Evolutionary conservation across 768 basidiomycete species (phyloP).

Genomic region (Candolleomyces efflorescens): DNA sequence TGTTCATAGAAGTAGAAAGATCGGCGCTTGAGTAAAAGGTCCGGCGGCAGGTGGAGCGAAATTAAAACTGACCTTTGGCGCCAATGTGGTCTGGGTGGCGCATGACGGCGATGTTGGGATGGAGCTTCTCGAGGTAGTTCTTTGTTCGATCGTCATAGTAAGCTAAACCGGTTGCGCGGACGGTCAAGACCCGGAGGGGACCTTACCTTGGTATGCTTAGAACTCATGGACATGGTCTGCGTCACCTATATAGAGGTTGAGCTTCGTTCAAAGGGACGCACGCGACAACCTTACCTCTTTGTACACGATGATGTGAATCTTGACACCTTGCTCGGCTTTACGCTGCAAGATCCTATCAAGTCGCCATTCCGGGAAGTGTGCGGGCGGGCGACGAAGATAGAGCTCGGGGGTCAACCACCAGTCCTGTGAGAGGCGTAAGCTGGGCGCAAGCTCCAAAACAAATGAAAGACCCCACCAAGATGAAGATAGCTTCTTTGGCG

Average conservation of each 20-base stretch:
- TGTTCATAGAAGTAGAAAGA: conserved; percentile 18
- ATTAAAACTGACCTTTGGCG: conserved; percentile 50
- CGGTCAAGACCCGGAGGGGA: not conserved
- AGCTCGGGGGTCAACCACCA: conserved; percentile 97
- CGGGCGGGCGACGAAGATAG: conserved; percentile 90
- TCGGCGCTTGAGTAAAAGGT: too few species aligned
- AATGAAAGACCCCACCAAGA: conserved; percentile 48
- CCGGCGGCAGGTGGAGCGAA: too few species aligned
- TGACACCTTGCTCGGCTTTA: conserved; percentile 92
- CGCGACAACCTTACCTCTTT: conserved; percentile 59
- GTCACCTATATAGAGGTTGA: conserved; percentile 49
- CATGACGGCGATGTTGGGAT: conserved; percentile 86
- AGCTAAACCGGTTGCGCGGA: too few species aligned
- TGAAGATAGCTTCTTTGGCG: conserved; percentile 83
- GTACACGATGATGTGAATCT: conserved; percentile 88
- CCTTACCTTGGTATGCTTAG: conserved; percentile 72
- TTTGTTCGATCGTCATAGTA: too few species aligned
- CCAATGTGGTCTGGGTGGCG: conserved; percentile 90
- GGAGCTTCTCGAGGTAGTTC: conserved; percentile 75
- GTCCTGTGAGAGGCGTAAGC: conserved; percentile 38
- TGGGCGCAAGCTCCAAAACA: too few species aligned
- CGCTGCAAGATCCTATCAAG: conserved; percentile 80
- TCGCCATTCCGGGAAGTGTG: conserved; percentile 80
- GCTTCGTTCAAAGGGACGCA: not conserved
- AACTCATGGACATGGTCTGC: conserved; percentile 87